Evolutionary conservation across 805 yeast species (phyloP), one percentile per base, ranked within the genome.

Genomic region (Metschnikowia orientalis): DNA sequence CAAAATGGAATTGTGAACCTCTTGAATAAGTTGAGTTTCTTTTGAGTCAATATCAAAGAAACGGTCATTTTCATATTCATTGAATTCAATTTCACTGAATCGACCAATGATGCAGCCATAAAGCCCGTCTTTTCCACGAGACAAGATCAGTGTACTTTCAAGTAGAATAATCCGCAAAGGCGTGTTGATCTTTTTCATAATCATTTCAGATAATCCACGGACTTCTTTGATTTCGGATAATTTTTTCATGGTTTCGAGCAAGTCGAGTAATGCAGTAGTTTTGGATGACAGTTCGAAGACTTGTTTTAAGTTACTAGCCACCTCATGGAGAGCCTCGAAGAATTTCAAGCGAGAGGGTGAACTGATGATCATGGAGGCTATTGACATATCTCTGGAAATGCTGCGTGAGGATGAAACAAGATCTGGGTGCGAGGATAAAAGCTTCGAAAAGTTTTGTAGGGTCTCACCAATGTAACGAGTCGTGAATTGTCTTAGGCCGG

Each of bases 401-500:
- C 18, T 32, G 40, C 4, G 7, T 29, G 32, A 13, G 15, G n/a
- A 7, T 21, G 15, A 11, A 29, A 22, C 11, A 21, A 21, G 6
- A 34, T 28, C 26, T n/a, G n/a, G n/a, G n/a, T n/a, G n/a, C n/a
- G n/a, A n/a, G n/a, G n/a, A n/a, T n/a, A n/a, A n/a, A n/a, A n/a
- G n/a, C n/a, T n/a, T n/a, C n/a, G n/a, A n/a, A n/a, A 66, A 43
- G 34, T 47, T 48, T 3, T 40, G 46, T 40, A 50, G 56, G 4
- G 60, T 59, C 14, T 50, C 47, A 40, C 64, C 70, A 19, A 66
- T 35, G 35, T 56, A 49, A n/a, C 37, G 41, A 10, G 48, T 19
- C 23, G 62, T 48, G 34, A 65, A 66, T 22, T 37, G 46, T 24
- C 50, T 49, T 2, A 63, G 51, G 6, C 45, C 42, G 18, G 35